Evolutionary conservation across 192 early-diverging fungal species (phyloP).

Genomic region (Chytriomyces sp.): DNA sequence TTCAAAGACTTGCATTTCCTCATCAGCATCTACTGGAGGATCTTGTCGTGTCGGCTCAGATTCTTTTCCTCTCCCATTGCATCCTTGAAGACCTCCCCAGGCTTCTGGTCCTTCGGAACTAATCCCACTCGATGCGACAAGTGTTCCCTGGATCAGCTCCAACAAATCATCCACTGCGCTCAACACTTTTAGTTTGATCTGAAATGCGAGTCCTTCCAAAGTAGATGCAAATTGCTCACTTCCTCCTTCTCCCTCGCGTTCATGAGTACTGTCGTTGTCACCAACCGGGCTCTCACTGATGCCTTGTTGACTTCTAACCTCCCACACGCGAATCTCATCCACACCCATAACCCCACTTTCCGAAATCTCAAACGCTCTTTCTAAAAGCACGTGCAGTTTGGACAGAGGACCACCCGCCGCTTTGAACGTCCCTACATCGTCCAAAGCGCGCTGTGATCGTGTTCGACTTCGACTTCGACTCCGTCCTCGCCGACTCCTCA

Average conservation of each 20-base stretch:
- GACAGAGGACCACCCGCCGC: background rate
- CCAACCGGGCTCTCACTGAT: background rate
- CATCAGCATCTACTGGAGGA: background rate
- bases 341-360: slow-evolving; percentile 6
- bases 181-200: slow-evolving; percentile 19
- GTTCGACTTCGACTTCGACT: slow-evolving; percentile 17
- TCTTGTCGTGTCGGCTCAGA: no score
- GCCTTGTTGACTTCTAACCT: background rate
- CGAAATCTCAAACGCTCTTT: slow-evolving; percentile 2
- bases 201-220: slow-evolving; percentile 18
- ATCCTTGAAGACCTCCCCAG: background rate
- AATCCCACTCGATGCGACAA: background rate
- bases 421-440: background rate
- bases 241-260: background rate
- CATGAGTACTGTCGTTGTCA: background rate
- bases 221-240: background rate
- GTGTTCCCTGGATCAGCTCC: slow-evolving; percentile 1
- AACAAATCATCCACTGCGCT: slow-evolving; percentile 15
- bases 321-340: slow-evolving; percentile 10
- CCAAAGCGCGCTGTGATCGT: background rate
- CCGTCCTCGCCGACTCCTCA: background rate
- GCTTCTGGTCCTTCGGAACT: background rate
- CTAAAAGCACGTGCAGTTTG: background rate
- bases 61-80: no score
- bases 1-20: slow-evolving; percentile 25